A percentile compares a stretch with the other conserved stretches of the same genome.
These are phyloP conservation scores for Botryotinia globosa DNA, from an alignment of 2,329 filamentous ascomycete genomes.

Conservation along the genomic window DNA sequence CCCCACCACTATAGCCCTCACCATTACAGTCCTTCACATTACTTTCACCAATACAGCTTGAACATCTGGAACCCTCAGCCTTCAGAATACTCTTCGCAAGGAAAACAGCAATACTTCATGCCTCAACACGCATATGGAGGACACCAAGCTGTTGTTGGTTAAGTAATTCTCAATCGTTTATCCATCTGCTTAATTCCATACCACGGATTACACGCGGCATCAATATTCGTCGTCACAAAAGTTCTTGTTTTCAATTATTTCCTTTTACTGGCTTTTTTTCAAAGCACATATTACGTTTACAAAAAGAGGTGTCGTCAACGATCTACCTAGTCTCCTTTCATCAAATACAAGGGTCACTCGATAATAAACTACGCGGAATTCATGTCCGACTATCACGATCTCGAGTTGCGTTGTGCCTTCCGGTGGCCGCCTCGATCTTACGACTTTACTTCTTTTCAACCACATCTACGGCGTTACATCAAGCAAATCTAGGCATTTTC, in stretches of 20 bases:
- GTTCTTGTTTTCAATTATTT: conserved; percentile 26
- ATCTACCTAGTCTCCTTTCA: conserved; percentile 21
- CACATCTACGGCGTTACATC: conserved; percentile 36
- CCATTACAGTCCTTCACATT: conserved; percentile 10
- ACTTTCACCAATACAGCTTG: conserved; percentile 32
- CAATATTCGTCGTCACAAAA: conserved; percentile 35
- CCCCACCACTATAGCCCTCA: not conserved
- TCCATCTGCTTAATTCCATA: conserved; percentile 16
- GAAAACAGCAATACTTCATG: conserved; percentile 49
- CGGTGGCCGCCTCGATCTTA: conserved; percentile 41
- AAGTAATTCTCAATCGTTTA: not conserved
- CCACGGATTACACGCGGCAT: conserved; percentile 30
- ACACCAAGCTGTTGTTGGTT: conserved; percentile 45
- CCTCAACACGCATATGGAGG: conserved; percentile 43
- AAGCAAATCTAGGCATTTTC: conserved; percentile 36
- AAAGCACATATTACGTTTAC: conserved; percentile 36
- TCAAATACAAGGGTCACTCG: conserved; percentile 29
- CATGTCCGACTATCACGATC: conserved; percentile 35
- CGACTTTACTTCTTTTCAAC: conserved; percentile 33
- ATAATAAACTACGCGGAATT: conserved; percentile 33
- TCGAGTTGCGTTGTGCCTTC: conserved; percentile 39
- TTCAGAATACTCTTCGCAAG: conserved; percentile 47
- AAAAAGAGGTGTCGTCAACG: conserved; percentile 29
- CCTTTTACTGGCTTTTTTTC: conserved; percentile 28
- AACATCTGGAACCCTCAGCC: conserved; percentile 46